Evolutionary conservation across 1,284 basidiomycete genomes (phyloP).

Genomic region (Pascua guehoae): DNA sequence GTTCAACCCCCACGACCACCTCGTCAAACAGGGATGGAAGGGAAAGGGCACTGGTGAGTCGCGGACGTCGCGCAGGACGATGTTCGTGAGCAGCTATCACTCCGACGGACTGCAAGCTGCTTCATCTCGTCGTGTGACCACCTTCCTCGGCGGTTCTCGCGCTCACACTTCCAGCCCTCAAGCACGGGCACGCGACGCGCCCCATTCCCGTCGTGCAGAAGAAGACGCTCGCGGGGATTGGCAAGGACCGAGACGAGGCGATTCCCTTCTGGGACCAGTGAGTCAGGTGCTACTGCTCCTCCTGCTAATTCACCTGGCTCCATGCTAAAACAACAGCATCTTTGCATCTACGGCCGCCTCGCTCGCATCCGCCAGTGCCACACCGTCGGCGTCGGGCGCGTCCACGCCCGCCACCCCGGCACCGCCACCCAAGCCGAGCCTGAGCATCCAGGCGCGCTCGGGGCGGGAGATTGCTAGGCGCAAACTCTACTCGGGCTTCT

Average conservation of each 20-base stretch:
- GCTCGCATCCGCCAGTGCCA: conserved; percentile 57
- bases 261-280: conserved; percentile 97
- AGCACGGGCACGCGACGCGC: conserved; percentile 50
- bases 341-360: conserved; percentile 72
- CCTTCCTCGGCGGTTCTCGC: background rate
- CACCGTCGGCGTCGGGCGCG: conserved; percentile 16
- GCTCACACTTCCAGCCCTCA: conserved; percentile 35
- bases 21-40: conserved; percentile 79
- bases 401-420: conserved; percentile 34
- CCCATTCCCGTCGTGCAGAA: conserved; percentile 79
- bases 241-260: conserved; percentile 85
- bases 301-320: background rate
- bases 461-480: conserved; percentile 73
- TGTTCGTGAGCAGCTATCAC: background rate
- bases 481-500: conserved; percentile 73
- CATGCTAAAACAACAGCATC: conserved; percentile 54
- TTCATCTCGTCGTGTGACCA: too few species aligned
- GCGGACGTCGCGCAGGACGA: background rate
- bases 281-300: conserved; percentile 48
- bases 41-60: conserved; percentile 64
- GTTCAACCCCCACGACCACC: conserved; percentile 71
- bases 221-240: conserved; percentile 74
- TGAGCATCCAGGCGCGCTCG: conserved; percentile 61
- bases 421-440: conserved; percentile 29
- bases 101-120: background rate